Conservation (phyloP, 371 early-diverging fungal genomes). For the Mucor circinelloides region DNA sequence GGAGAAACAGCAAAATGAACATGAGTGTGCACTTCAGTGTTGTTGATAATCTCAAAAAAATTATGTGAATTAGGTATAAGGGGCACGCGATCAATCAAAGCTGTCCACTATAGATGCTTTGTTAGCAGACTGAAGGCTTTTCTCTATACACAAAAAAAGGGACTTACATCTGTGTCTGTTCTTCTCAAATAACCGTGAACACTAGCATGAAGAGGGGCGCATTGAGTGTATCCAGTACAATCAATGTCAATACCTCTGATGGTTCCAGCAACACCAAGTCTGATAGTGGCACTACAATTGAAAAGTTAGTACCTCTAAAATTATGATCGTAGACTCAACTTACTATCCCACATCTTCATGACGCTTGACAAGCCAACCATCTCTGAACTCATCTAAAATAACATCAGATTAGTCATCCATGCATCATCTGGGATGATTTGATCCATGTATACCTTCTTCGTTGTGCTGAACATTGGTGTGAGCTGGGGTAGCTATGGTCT, state of each 20-base stretch:
- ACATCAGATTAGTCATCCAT: not conserved
- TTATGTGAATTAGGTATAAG: not conserved
- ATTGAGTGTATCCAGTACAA: slow-evolving; percentile 2
- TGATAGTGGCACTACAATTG: not conserved
- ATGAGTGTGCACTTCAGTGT: not conserved
- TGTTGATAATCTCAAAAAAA: slow-evolving; percentile 7
- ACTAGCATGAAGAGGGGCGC: not conserved
- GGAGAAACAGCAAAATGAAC: not conserved
- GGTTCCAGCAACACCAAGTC: not conserved
- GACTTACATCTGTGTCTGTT: not conserved
- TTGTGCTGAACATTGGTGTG: not conserved
- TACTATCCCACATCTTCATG: not conserved
- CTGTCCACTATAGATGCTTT: not conserved
- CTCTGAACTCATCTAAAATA: not conserved
- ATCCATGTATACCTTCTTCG: not conserved
- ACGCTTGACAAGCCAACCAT: slow-evolving; percentile 11
- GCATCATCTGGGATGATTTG: not conserved
- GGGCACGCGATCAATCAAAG: not conserved
- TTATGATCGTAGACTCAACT: not conserved
- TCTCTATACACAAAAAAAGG: too few species aligned
- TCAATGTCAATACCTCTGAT: slow-evolving; percentile 1
- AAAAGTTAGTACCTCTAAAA: not conserved
- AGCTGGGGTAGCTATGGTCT: not conserved
- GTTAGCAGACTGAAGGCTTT: too few species aligned
- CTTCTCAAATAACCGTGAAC: not conserved